Conservation (phyloP, 176 grass and related monocot genomes). For the Cenchrus fungigraminus region DNA sequence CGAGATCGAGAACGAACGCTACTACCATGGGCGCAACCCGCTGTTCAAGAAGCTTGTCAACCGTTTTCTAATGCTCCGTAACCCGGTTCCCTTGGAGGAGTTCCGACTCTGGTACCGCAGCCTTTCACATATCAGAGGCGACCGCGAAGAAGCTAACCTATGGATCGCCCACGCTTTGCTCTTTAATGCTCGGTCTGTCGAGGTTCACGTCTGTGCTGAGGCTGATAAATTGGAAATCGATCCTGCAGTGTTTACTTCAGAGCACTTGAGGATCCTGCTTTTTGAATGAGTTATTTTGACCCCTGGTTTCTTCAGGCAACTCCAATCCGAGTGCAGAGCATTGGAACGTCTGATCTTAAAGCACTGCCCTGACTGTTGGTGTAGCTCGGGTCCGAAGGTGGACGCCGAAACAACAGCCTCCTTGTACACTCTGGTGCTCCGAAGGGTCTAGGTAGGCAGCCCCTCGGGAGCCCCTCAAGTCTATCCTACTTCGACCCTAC, state of each 20-base stretch:
- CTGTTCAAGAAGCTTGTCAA: slow-evolving; percentile 18
- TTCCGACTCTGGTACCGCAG: not conserved
- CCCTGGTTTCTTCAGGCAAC: not conserved
- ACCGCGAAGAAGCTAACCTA: not conserved
- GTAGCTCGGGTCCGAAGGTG: too few relatives aligned
- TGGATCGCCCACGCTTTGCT: slow-evolving; percentile 37
- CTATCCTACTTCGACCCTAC: too few relatives aligned
- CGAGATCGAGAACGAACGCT: too few relatives aligned
- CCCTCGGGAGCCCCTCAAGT: too few relatives aligned
- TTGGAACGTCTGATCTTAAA: slow-evolving; percentile 27
- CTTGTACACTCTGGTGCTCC: too few relatives aligned
- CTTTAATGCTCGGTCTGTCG: not conserved
- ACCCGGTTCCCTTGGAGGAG: not conserved
- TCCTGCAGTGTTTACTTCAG: not conserved
- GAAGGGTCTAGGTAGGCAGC: too few relatives aligned
- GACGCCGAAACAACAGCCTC: too few relatives aligned
- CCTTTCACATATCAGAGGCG: rapidly evolving
- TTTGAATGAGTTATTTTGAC: rapidly evolving
- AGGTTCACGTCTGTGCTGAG: not conserved
- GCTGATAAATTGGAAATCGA: not conserved
- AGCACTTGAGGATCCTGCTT: not conserved
- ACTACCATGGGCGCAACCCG: not conserved
- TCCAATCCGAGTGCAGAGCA: not conserved
- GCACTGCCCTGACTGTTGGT: not conserved
- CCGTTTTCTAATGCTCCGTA: slow-evolving; percentile 16